phyloP scores from a whole-genome alignment of 2,329 filamentous ascomycete species.

The Stagonosporopsis rhizophila region DNA sequence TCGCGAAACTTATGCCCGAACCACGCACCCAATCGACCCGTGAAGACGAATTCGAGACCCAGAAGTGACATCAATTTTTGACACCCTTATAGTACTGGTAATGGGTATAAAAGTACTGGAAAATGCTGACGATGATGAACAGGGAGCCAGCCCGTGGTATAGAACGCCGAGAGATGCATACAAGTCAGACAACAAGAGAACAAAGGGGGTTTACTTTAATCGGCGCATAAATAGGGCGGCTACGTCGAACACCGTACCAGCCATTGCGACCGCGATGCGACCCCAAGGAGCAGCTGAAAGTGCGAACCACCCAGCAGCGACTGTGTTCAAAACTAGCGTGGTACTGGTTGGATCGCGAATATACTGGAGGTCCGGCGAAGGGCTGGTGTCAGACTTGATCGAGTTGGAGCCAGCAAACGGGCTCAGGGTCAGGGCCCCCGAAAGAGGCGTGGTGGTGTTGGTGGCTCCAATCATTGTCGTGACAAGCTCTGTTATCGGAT shows the following conservation, averaged over 20 bases:
- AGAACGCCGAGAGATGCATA: not conserved
- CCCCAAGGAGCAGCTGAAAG: conserved; percentile 4
- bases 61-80: too few species aligned
- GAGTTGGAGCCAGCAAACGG: not conserved
- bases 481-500: not conserved
- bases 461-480: not conserved
- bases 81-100: too few species aligned
- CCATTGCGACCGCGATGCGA: not conserved
- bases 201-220: not conserved
- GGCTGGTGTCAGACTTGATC: too few species aligned
- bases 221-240: not conserved
- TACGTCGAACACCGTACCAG: not conserved
- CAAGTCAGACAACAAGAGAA: too few species aligned
- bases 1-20: too few species aligned
- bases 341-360: not conserved
- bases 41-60: too few species aligned
- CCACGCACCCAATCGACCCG: too few species aligned
- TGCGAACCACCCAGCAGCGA: not conserved
- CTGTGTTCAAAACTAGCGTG: not conserved
- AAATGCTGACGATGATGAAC: not conserved
- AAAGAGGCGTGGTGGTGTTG: too few species aligned
- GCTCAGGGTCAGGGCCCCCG: not conserved
- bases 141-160: too few species aligned
- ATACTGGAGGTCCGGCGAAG: not conserved
- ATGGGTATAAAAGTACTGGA: not conserved